Evolutionary conservation across 2,329 filamentous ascomycete genomes (phyloP).

Genomic region (Rutstroemia sp.): DNA sequence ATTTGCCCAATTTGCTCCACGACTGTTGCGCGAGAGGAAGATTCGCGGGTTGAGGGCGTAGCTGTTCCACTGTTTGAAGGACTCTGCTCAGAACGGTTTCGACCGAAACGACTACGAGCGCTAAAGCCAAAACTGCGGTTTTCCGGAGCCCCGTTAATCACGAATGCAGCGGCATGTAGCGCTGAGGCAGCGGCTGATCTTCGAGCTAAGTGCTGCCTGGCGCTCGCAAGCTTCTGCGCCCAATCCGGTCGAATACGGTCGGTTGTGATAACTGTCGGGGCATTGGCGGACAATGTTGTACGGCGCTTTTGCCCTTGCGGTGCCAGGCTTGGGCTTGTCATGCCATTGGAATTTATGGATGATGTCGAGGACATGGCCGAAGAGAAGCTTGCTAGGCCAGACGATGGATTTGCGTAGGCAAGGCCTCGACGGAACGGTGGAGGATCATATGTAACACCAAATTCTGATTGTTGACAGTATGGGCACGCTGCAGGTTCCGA

Average conservation of each 20-base stretch:
- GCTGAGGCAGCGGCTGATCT: constrained; percentile 85
- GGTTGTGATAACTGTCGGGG: constrained; percentile 82
- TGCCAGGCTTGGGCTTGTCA: constrained; percentile 17
- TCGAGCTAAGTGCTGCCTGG: constrained; percentile 75
- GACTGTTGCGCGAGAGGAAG: constrained; percentile 19
- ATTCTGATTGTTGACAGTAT: constrained; percentile 91
- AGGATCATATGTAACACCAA: constrained; percentile 89
- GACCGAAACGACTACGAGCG: constrained; percentile 24
- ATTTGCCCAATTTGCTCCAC: constrained; percentile 22
- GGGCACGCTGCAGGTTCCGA: constrained; percentile 90
- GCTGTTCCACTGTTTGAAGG: constrained; percentile 27
- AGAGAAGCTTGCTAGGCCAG: constrained; percentile 44
- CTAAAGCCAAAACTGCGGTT: constrained; percentile 27
- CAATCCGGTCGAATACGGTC: constrained; percentile 91
- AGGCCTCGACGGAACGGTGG: constrained; percentile 84
- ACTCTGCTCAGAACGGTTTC: constrained; percentile 25
- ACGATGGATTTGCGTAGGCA: constrained; percentile 50
- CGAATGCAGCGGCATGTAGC: constrained; percentile 35
- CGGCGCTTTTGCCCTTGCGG: constrained; percentile 39
- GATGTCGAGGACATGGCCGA: constrained; percentile 84
- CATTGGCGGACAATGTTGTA: constrained; percentile 72
- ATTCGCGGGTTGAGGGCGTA: constrained; percentile 21
- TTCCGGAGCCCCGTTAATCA: constrained; percentile 51
- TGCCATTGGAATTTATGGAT: constrained; percentile 58
- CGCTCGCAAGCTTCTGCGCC: constrained; percentile 80